Evolutionary conservation across 495 filamentous ascomycete genomes (phyloP).

Genomic region (Talaromyces ruber): DNA sequence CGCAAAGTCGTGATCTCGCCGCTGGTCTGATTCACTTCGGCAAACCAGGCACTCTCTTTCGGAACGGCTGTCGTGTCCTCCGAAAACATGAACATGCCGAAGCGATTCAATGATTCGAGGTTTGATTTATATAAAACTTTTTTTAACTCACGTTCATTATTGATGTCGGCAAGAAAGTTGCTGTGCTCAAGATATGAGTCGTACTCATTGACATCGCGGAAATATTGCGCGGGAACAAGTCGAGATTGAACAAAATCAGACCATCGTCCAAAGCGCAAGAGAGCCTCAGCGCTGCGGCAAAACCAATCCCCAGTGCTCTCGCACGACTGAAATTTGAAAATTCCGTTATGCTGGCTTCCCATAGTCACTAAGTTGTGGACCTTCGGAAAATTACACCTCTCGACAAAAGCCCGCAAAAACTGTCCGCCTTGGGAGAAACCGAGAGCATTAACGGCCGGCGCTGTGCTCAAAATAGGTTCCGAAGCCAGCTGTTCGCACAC

Average conservation of each 20-base stretch:
- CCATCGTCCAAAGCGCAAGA: slow-evolving; percentile 72
- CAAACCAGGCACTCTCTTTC: slow-evolving; percentile 88
- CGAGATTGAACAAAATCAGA: slow-evolving; percentile 60
- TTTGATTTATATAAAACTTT: slow-evolving; percentile 67
- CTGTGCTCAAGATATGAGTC: slow-evolving; percentile 71
- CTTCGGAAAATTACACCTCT: slow-evolving; percentile 79
- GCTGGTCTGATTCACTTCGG: slow-evolving; percentile 65
- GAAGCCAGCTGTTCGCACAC: slow-evolving; percentile 74
- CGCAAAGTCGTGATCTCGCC: slow-evolving; percentile 56
- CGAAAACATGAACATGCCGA: slow-evolving; percentile 86
- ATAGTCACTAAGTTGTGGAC: slow-evolving; percentile 83
- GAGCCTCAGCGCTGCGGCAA: slow-evolving; percentile 65
- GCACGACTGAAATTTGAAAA: slow-evolving; percentile 65
- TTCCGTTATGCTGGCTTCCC: slow-evolving; percentile 91
- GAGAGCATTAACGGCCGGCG: slow-evolving; percentile 77
- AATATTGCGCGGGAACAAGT: slow-evolving; percentile 94
- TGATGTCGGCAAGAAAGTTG: slow-evolving; percentile 97
- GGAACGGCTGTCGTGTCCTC: slow-evolving; percentile 82
- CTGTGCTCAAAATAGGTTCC: slow-evolving; percentile 71
- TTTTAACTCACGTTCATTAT: slow-evolving; percentile 77
- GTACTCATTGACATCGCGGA: slow-evolving; percentile 62
- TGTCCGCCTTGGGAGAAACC: slow-evolving; percentile 96
- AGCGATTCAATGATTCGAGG: slow-evolving; percentile 59
- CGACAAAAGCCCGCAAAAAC: slow-evolving; percentile 87
- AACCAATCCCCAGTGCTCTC: slow-evolving; percentile 61